phyloP scores from a whole-genome alignment of 2,329 filamentous ascomycete genomes.

The Fusarium beomiforme region DNA sequence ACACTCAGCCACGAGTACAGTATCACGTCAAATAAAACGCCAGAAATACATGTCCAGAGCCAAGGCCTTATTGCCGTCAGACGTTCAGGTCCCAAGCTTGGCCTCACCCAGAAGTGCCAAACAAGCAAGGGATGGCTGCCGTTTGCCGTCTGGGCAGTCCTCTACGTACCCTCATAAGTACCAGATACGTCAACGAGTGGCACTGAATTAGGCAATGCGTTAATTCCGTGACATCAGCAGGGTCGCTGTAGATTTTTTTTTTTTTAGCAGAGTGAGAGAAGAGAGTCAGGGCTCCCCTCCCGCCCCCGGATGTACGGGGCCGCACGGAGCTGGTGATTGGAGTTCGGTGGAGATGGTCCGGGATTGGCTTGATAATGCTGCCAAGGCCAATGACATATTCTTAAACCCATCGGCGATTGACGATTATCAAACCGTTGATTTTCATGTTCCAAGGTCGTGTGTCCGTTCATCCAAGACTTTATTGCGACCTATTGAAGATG shows the following conservation, averaged over 20 bases:
- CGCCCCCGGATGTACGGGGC: constrained; percentile 27
- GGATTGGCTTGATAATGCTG: background rate
- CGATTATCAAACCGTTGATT: background rate
- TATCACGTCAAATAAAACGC: constrained; percentile 3
- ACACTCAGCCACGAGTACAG: constrained; percentile 1
- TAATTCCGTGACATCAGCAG: constrained; percentile 27
- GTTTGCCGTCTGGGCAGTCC: constrained; percentile 32
- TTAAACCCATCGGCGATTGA: constrained; percentile 23
- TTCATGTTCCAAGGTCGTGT: background rate
- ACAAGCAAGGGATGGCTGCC: constrained; percentile 24
- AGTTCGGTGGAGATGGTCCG: constrained; percentile 36
- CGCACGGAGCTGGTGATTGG: constrained; percentile 30
- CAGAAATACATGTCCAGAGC: constrained; percentile 4
- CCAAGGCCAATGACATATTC: constrained; percentile 23
- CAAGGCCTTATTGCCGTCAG: constrained; percentile 22
- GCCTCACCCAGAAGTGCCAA: constrained; percentile 1
- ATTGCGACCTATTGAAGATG: background rate
- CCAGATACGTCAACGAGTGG: constrained; percentile 11
- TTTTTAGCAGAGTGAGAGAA: no score
- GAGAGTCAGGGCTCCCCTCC: background rate
- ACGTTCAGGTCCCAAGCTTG: constrained; percentile 24
- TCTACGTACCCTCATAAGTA: constrained; percentile 22
- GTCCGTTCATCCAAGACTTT: background rate
- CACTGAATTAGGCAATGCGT: constrained; percentile 15
- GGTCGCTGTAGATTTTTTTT: background rate